Evolutionary conservation across 805 yeast species (phyloP).

Genomic region (Lipomyces kockii): DNA sequence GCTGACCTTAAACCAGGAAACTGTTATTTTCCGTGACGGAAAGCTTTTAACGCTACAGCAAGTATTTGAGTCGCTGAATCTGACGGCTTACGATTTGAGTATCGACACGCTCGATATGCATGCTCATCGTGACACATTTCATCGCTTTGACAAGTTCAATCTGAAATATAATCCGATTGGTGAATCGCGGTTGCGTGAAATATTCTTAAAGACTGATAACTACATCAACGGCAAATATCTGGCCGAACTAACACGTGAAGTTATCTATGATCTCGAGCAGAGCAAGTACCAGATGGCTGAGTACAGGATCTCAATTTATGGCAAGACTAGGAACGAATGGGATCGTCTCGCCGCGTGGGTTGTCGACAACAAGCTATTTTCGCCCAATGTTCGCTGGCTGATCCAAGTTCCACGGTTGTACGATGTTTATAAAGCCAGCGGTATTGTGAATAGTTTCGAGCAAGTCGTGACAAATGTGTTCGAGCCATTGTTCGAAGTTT

Average conservation of each 20-base stretch:
- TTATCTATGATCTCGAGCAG: constrained; percentile 89
- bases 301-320: constrained; percentile 92
- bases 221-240: constrained; percentile 84
- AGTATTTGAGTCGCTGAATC: constrained; percentile 86
- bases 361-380: constrained; percentile 84
- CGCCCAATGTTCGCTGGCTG: constrained; percentile 96
- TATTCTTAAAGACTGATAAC: constrained; percentile 93
- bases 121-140: constrained; percentile 98
- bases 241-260: constrained; percentile 92
- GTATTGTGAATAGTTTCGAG: constrained; percentile 70
- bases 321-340: constrained; percentile 91
- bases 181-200: constrained; percentile 95
- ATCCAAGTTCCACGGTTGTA: constrained; percentile 93
- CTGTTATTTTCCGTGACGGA: constrained; percentile 92
- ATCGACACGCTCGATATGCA: constrained; percentile 99
- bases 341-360: constrained; percentile 95
- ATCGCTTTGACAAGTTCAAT: constrained; percentile 95
- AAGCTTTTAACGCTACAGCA: constrained; percentile 81
- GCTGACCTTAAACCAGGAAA: constrained; percentile 53
- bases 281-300: constrained; percentile 98
- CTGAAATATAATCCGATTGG: constrained; percentile 97
- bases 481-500: constrained; percentile 87
- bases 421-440: constrained; percentile 81
- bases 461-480: constrained; percentile 80
- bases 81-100: constrained; percentile 92